phyloP scores from a whole-genome alignment of 2,329 filamentous ascomycete species.

The Aspergillus caelatus region DNA sequence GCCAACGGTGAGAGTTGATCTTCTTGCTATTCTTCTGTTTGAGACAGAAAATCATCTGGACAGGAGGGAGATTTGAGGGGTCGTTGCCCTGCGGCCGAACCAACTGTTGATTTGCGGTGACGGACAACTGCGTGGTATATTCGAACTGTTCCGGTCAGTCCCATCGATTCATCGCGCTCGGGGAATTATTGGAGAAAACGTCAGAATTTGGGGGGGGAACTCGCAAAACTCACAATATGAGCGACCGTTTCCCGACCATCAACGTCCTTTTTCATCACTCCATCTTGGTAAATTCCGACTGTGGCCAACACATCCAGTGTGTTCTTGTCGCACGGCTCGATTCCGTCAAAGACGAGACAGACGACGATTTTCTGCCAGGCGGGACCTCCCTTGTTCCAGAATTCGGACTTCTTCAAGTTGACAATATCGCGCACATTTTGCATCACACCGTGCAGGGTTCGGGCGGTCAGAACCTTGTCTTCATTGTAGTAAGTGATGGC shows the following conservation, averaged over 20 bases:
- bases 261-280: constrained; percentile 97
- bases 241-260: constrained; percentile 95
- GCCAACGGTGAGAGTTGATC: constrained; percentile 99
- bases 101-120: constrained; percentile 93
- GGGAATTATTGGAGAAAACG: too few relatives aligned
- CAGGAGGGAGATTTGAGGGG: constrained; percentile 82
- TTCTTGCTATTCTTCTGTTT: constrained; percentile 99
- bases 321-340: constrained; percentile 96
- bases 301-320: constrained; percentile 91
- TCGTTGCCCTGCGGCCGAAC: constrained; percentile 88
- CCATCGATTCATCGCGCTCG: neutral
- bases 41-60: constrained; percentile 99
- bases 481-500: constrained; percentile 99
- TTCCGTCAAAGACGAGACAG: constrained; percentile 94
- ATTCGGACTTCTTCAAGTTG: constrained; percentile 97
- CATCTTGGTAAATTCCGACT: constrained; percentile 94
- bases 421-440: constrained; percentile 98
- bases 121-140: constrained; percentile 96
- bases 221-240: constrained; percentile 74
- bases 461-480: constrained; percentile 88
- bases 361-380: constrained; percentile 99
- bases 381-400: constrained; percentile 98
- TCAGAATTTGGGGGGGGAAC: constrained; percentile 7
- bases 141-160: constrained; percentile 66
- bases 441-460: constrained; percentile 97